Evolutionary conservation across 148 eudicot species (phyloP).

Genomic region (Pouteria glomerata): DNA sequence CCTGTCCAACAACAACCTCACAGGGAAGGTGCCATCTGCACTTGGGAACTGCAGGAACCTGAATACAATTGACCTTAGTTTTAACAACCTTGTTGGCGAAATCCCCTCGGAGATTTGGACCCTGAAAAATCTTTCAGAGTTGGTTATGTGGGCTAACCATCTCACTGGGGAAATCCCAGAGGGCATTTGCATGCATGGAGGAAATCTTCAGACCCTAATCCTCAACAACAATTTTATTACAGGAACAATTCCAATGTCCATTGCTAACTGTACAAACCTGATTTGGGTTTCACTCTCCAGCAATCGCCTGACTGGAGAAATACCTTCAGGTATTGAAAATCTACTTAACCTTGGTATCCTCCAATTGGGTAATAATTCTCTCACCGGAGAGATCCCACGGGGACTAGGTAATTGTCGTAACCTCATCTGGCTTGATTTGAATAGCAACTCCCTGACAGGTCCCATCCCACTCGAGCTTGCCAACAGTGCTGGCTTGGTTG

Average conservation of each 20-base stretch:
- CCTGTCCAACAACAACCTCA: constrained; percentile 52
- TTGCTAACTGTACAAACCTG: constrained; percentile 65
- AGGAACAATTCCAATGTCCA: constrained; percentile 61
- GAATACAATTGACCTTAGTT: constrained; percentile 74
- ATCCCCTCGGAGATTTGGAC: constrained; percentile 63
- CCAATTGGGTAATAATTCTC: constrained; percentile 49
- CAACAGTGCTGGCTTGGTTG: constrained; percentile 32
- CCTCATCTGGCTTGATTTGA: constrained; percentile 56
- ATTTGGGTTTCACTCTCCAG: constrained; percentile 83
- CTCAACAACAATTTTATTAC: constrained; percentile 73
- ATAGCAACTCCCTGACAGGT: constrained; percentile 45
- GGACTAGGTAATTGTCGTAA: constrained; percentile 39
- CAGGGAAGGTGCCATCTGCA: constrained; percentile 51
- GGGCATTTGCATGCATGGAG: constrained; percentile 54
- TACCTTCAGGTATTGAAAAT: constrained; percentile 45
- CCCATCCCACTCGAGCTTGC: constrained; percentile 36
- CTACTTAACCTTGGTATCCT: constrained; percentile 48
- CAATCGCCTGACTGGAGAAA: constrained; percentile 42
- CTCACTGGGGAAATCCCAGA: constrained; percentile 77
- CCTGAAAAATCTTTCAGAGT: constrained; percentile 53
- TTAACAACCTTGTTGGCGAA: constrained; percentile 52
- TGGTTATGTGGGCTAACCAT: constrained; percentile 85
- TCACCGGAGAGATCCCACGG: constrained; percentile 41
- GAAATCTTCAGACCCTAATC: constrained; percentile 65
- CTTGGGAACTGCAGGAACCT: constrained; percentile 65